Evolutionary conservation across 495 filamentous ascomycete genomes (phyloP), one percentile per base, ranked within the genome.

Genomic region (Immersiella caudata): DNA sequence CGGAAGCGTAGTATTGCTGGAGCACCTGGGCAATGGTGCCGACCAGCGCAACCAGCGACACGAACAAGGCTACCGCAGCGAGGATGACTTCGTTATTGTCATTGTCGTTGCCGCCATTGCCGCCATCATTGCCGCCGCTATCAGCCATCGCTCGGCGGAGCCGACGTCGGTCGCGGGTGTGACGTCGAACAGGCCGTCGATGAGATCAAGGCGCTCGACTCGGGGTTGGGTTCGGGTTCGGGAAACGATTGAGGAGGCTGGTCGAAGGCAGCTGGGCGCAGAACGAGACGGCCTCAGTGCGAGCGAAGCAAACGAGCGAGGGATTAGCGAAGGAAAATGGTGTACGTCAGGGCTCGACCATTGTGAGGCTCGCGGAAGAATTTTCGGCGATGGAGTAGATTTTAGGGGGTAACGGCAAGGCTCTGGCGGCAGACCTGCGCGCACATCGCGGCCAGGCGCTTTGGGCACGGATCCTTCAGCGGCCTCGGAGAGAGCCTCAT

Each of bases 1-100:
- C 79, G 16, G 78, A 79, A 0, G 80, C 76, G 21, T 76, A 75
- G 67, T 82, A 83, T 60, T 81, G 79, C 58, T 81, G 80, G 36
- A 79, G 58, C n/a, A 80, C 70, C 65, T 83, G 80, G 20, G 78
- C 71, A 25, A 76, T 51, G 24, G 79, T 79, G 24, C 78, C 75
- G 2, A 81, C 54, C 4, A 83, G 70, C 0, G 80, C 80, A 1
- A 80, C 70, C 20, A 81, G 70, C 21, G 79, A 74, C 6, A 80
- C 70, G 0, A 76, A 70, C 18, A 80, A 68, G 26, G 78, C 78
- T 26, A 73, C 66, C 25, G 62, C 68, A 52, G 70, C 72, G 66
- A 78, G 64, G 5, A 52, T 36, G 33, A 72, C 36, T 24, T 67
- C 60, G 16, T 67, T 64, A 12, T 64, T 29, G 1, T 52, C 52